Percentiles rank a stretch among this genome's conserved stretches.
phyloP scores from a whole-genome alignment of 225 moss, liverwort and hornwort genomes.

The Polytrichum commune region DNA sequence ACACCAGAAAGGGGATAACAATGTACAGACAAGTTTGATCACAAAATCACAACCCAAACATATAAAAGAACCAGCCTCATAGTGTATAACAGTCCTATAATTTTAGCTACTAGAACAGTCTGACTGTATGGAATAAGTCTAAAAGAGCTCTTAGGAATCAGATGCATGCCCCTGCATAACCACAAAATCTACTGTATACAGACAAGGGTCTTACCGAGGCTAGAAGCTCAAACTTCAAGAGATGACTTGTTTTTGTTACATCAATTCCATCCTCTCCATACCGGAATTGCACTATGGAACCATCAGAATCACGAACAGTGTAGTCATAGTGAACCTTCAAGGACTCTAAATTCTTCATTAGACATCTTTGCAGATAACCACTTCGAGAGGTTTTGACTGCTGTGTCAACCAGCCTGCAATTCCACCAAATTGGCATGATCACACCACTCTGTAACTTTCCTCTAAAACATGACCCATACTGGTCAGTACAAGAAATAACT shows the following conservation, averaged over 20 bases:
- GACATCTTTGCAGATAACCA: conserved; percentile 96
- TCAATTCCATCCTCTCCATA: conserved; percentile 98
- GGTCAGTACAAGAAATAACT: background rate
- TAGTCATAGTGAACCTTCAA: conserved; percentile 96
- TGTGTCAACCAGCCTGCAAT: conserved; percentile 84
- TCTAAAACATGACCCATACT: conserved; percentile 8
- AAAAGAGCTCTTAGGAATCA: too few species aligned
- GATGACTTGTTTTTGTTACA: conserved; percentile 83
- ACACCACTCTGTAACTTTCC: background rate
- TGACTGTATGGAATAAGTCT: too few species aligned
- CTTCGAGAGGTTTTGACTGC: conserved; percentile 98
- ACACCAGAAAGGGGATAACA: too few species aligned
- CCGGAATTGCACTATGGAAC: conserved; percentile 96
- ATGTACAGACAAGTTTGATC: too few species aligned
- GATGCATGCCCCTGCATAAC: too few species aligned
- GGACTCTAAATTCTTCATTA: conserved; percentile 93
- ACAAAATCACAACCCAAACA: too few species aligned
- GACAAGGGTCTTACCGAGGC: conserved; percentile 52
- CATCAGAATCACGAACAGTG: conserved; percentile 95
- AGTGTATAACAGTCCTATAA: too few species aligned
- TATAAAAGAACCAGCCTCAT: too few species aligned
- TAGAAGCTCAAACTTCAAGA: conserved; percentile 86
- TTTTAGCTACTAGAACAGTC: too few species aligned
- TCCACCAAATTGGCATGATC: conserved; percentile 1
- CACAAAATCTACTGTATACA: background rate